Evolutionary conservation across 306 rosid genomes (phyloP).

Genomic region (Vicia faba): DNA sequence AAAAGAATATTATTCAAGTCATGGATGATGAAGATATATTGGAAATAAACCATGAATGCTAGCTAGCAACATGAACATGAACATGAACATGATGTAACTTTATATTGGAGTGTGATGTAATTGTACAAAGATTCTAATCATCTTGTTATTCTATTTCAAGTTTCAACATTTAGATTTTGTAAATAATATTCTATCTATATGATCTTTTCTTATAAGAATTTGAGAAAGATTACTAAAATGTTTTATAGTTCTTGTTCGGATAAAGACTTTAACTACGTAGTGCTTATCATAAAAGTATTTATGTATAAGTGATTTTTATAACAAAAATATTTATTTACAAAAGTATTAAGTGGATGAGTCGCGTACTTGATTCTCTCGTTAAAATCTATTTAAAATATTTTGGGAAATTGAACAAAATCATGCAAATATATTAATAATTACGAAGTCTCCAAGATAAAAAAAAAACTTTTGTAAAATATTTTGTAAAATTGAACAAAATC

Average conservation of each 20-base stretch:
- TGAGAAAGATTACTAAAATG: conserved; percentile 3
- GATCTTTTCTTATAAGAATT: conserved; percentile 17
- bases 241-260: background rate
- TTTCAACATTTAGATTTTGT: background rate
- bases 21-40: conserved; percentile 31
- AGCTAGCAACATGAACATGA: background rate
- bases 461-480: no score
- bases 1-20: conserved; percentile 13
- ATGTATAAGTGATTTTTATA: background rate
- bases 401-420: no score
- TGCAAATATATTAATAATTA: no score
- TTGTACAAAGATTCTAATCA: conserved; percentile 7
- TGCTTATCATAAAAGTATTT: background rate
- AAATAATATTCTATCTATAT: background rate
- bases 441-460: no score
- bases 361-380: no score
- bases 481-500: no score
- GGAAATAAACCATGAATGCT: conserved; percentile 5
- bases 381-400: no score
- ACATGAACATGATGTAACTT: conserved; percentile 16
- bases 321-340: background rate
- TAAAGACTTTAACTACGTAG: background rate
- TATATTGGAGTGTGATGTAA: conserved; percentile 27
- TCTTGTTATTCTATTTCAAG: background rate
- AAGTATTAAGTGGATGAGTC: no score